Evolutionary conservation across 768 basidiomycete species (phyloP).

Genomic region (Trametes villosa): DNA sequence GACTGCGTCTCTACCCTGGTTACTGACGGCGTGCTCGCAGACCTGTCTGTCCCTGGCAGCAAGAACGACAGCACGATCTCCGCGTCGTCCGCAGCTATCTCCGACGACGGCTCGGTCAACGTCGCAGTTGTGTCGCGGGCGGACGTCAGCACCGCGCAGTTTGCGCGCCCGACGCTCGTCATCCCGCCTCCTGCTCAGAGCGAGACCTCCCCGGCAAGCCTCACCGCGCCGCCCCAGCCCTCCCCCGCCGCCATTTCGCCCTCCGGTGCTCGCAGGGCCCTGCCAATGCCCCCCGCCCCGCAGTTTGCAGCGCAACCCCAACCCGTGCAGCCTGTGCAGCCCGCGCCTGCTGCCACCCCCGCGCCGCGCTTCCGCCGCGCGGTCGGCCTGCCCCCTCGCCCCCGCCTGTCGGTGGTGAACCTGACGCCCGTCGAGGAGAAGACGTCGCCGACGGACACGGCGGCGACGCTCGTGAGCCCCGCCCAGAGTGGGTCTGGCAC

Average conservation of each 20-base stretch:
- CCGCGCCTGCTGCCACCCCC: not conserved
- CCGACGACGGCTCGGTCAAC: constrained; percentile 9
- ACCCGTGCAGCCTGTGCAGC: not conserved
- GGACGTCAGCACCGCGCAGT: constrained; percentile 2
- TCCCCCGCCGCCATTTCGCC: not conserved
- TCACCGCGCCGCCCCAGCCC: not conserved
- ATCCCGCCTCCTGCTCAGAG: not conserved
- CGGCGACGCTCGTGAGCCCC: constrained; percentile 18
- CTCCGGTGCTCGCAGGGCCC: not conserved
- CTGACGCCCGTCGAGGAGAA: constrained; percentile 20
- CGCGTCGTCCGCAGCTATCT: not conserved
- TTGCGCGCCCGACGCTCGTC: constrained; percentile 18
- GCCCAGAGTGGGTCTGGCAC: constrained; percentile 19
- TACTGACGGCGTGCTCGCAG: constrained; percentile 28
- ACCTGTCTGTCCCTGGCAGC: constrained; percentile 38
- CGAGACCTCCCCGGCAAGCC: not conserved
- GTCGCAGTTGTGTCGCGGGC: constrained; percentile 4
- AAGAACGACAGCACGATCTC: constrained; percentile 23
- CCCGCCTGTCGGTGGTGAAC: constrained; percentile 22
- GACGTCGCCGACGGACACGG: constrained; percentile 16
- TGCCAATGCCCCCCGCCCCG: constrained; percentile 8
- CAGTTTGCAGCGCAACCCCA: constrained; percentile 1
- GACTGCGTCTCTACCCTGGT: not conserved
- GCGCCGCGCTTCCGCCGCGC: constrained; percentile 22
- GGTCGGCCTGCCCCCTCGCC: constrained; percentile 35